Conservation (phyloP, 2,329 filamentous ascomycete genomes). For the Claviceps africana region DNA sequence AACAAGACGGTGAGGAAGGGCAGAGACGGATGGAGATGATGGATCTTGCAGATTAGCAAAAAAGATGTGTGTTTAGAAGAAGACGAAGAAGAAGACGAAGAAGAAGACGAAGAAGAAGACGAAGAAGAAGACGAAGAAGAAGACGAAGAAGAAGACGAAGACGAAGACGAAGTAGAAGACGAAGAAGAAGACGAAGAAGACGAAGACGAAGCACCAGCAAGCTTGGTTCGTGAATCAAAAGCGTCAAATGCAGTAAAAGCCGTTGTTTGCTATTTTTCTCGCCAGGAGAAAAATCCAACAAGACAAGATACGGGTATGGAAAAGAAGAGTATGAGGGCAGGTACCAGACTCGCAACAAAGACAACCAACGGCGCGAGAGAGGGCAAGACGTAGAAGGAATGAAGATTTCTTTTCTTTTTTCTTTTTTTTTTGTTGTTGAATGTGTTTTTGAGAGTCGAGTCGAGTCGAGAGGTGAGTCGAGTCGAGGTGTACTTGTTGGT, state of each 20-base stretch:
- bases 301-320: neutral
- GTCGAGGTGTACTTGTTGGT: neutral
- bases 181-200: no score
- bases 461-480: neutral
- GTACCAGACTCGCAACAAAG: neutral
- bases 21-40: neutral
- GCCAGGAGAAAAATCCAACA: slow-evolving; percentile 2
- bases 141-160: no score
- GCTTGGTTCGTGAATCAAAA: neutral
- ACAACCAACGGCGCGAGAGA: neutral
- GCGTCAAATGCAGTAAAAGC: neutral
- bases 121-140: no score
- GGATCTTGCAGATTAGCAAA: neutral
- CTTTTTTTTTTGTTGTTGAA: no score
- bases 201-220: no score
- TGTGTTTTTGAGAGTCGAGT: no score
- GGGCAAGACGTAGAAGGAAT: neutral
- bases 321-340: no score
- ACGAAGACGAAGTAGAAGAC: no score
- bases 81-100: no score
- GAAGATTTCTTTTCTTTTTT: no score
- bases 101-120: no score
- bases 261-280: neutral
- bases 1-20: neutral
- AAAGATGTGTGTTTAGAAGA: no score